A percentile compares a stretch with the other conserved stretches of the same genome.
Conservation (phyloP, 140 eudicot species). For the Anethum foeniculum region DNA sequence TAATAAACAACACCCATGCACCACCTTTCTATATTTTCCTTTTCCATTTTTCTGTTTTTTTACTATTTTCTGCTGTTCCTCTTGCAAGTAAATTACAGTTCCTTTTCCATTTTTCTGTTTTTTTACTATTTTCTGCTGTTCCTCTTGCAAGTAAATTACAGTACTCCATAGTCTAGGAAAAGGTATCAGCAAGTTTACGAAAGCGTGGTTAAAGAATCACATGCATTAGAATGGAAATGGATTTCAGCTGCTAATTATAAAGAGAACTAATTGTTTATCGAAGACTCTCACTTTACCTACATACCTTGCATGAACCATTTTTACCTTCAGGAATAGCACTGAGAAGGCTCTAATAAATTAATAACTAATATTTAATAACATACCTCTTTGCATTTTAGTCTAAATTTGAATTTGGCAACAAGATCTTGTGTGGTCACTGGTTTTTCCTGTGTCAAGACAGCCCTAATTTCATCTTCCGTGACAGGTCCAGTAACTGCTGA, state of each 20-base stretch:
- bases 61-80: not conserved
- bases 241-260: not conserved
- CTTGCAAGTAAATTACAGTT: not conserved
- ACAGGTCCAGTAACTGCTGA: slow-evolving; percentile 49
- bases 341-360: not conserved
- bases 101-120: no score
- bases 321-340: not conserved
- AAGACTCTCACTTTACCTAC: not conserved
- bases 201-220: not conserved
- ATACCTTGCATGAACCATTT: not conserved
- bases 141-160: not conserved
- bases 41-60: no score
- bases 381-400: slow-evolving; percentile 69
- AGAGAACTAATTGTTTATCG: not conserved
- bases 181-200: not conserved
- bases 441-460: slow-evolving; percentile 51
- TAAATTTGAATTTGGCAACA: slow-evolving; percentile 71
- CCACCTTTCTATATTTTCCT: not conserved
- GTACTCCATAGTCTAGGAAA: not conserved
- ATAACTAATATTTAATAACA: not conserved
- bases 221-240: not conserved
- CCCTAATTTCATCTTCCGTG: slow-evolving; percentile 82
- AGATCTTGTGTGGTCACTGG: slow-evolving; percentile 88
- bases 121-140: not conserved
- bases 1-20: not conserved